Percentiles rank a stretch among this genome's conserved stretches.
phyloP scores from a whole-genome alignment of 1,284 basidiomycete genomes.

The Heimioporus retisporus region DNA sequence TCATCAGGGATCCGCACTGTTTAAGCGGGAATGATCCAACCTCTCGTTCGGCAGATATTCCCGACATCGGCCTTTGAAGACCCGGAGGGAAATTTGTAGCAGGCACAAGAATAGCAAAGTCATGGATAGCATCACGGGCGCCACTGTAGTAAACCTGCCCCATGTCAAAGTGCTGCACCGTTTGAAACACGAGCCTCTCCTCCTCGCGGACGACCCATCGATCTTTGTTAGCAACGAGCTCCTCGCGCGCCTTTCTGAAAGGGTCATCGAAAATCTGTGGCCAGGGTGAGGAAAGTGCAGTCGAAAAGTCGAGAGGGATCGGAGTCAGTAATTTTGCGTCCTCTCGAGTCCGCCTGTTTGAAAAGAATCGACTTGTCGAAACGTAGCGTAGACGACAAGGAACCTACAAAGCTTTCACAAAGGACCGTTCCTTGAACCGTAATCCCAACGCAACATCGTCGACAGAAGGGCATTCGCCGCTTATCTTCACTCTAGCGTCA shows the following conservation, averaged over 20 bases:
- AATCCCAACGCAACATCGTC: constrained; percentile 24
- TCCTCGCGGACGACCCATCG: constrained; percentile 30
- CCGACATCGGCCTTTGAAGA: neutral
- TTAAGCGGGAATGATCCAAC: neutral
- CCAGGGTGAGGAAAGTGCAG: constrained; percentile 12
- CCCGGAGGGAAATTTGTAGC: constrained; percentile 24
- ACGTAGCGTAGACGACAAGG: neutral
- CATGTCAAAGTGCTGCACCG: constrained; percentile 9
- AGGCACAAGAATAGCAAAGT: constrained; percentile 21
- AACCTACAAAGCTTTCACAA: constrained; percentile 25
- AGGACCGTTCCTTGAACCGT: constrained; percentile 34
- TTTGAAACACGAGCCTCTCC: constrained; percentile 29
- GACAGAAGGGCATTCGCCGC: constrained; percentile 25
- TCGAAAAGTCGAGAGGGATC: neutral
- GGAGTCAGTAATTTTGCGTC: neutral
- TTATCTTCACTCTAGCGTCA: constrained; percentile 31
- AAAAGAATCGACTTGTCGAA: neutral
- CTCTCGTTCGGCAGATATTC: neutral
- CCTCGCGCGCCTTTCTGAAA: constrained; percentile 5
- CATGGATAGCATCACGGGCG: constrained; percentile 17
- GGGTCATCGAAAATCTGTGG: neutral
- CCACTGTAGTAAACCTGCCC: neutral
- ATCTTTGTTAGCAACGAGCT: constrained; percentile 10
- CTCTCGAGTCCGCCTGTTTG: constrained; percentile 19
- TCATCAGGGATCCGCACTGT: too few relatives aligned